A percentile compares a stretch with the other conserved stretches of the same genome.
Evolutionary conservation across 2,329 filamentous ascomycete species (phyloP).

Genomic region (Didymella lethalis): DNA sequence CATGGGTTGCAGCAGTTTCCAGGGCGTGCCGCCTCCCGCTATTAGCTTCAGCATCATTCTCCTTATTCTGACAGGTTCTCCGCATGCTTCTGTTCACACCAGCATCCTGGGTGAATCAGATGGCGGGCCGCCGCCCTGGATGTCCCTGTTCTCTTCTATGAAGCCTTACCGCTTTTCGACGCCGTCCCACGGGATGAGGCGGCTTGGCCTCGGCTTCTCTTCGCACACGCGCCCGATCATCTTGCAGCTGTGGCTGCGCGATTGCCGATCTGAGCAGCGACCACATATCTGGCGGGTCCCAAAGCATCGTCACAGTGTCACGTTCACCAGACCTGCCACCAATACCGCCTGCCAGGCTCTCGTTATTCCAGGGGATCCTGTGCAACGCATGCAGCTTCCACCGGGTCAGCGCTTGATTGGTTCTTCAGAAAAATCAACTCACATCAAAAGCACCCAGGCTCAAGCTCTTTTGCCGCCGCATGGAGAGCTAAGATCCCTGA

Average conservation of each 20-base stretch:
- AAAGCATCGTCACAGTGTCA: constrained; percentile 33
- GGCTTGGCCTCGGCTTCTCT: constrained; percentile 24
- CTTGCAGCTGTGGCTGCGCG: constrained; percentile 34
- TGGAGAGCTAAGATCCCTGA: constrained; percentile 25
- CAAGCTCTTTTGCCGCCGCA: constrained; percentile 23
- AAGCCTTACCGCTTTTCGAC: constrained; percentile 24
- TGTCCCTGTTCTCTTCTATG: constrained; percentile 29
- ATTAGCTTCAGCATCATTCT: constrained; percentile 44
- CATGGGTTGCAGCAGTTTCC: constrained; percentile 41
- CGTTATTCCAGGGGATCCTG: constrained; percentile 29
- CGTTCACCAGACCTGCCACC: constrained; percentile 29
- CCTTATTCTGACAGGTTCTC: constrained; percentile 38
- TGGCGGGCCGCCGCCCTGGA: constrained; percentile 27
- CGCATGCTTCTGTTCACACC: constrained; percentile 36
- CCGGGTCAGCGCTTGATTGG: constrained; percentile 36
- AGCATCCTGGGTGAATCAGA: constrained; percentile 40
- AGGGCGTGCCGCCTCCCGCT: constrained; percentile 44
- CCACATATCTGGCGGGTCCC: constrained; percentile 24
- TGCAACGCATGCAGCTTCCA: constrained; percentile 30
- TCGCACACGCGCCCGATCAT: constrained; percentile 30
- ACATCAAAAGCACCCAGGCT: constrained; percentile 24
- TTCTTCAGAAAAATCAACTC: constrained; percentile 31
- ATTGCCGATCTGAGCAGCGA: constrained; percentile 41
- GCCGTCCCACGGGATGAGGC: constrained; percentile 29
- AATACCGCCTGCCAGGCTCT: constrained; percentile 34